A percentile compares a stretch with the other conserved stretches of the same genome.
Evolutionary conservation across 2,329 filamentous ascomycete species (phyloP).

Genomic region (Colletotrichum chrysophilum): DNA sequence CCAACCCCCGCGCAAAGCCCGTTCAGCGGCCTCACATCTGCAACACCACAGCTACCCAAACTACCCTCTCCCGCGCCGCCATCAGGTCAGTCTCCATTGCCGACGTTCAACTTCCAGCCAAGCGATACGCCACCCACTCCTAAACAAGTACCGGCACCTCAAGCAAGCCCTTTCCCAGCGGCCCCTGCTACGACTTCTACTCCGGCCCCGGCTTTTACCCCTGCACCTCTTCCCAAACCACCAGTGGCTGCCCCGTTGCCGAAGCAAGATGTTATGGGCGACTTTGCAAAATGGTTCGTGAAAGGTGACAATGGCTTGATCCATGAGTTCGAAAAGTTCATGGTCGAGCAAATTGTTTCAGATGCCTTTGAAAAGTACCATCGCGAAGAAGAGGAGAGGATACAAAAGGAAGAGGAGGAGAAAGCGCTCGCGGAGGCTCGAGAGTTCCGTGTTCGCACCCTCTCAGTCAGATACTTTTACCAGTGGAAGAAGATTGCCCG

Average conservation of each 20-base stretch:
- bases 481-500: conserved; percentile 57
- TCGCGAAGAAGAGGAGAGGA: conserved; percentile 44
- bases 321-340: conserved; percentile 52
- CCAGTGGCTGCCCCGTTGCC: background rate
- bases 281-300: conserved; percentile 61
- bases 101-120: background rate
- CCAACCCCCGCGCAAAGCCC: background rate
- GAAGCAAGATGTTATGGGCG: conserved; percentile 46
- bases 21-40: conserved; percentile 13
- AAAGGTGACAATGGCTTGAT: conserved; percentile 58
- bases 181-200: background rate
- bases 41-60: conserved; percentile 7
- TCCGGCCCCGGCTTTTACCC: background rate
- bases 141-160: background rate
- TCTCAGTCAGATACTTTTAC: conserved; percentile 62
- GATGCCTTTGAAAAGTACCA: conserved; percentile 46
- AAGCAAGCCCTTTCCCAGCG: background rate
- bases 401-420: conserved; percentile 53
- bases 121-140: background rate
- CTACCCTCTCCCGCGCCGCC: background rate
- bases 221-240: background rate
- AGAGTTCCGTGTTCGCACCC: conserved; percentile 52
- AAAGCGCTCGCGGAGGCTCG: conserved; percentile 49
- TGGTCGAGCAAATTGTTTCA: conserved; percentile 50
- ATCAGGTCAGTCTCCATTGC: background rate